Base-by-base conservation (phyloP, 768 basidiomycete genomes). In the Calocera cornea region DNA sequence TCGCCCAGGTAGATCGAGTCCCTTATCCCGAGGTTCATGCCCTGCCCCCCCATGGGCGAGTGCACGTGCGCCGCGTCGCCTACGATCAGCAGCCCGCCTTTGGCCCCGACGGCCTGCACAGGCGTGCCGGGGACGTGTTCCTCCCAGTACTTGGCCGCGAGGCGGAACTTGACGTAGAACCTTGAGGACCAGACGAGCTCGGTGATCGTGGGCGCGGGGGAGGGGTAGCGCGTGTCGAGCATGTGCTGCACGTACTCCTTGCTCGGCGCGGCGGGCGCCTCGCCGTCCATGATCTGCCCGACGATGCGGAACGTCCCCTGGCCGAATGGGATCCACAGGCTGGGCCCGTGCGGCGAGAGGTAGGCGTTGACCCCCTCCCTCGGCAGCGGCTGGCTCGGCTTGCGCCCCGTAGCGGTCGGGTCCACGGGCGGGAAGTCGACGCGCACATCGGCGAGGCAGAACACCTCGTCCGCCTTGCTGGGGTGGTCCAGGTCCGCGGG, bases 11-110 rank as follows among this genome's bases (percentile, higher is more conserved):
- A 75, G 24, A 83, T 72, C 7, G 80, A 83, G 68, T 85, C 84
- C 17, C 83, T 78, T n/a, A 85, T 74, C 3, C 83, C 82, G n/a
- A 84, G 78, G 69, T 84, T 83, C 83, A 85, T 82, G 12, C 83
- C 84, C 66, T 83, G 83, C 0, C 84, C 84, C 14, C 54, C 54
- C 5, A 79, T 76, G 27, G 83, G 84, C 0, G 83, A 81, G 67
- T 83, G 84, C 54, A 84, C 79, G 69, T 79, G 82, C 34, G 83
- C 83, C 2, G 83, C 82, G 69, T 83, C 81, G 2, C 81, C 81
- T 7, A 80, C 44, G 40, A 83, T 24, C 66, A 73, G 67, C 16
- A 70, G 34, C 34, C 68, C 66, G 11, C 34, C 47, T 34, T 50
- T 60, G 27, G 8, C 27, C 7, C 54, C 27, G 14, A 60, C 14